These are phyloP conservation scores for Phytophthora tentaculata DNA, from an alignment of 352 stramenopile genomes.

Conservation along the genomic window DNA sequence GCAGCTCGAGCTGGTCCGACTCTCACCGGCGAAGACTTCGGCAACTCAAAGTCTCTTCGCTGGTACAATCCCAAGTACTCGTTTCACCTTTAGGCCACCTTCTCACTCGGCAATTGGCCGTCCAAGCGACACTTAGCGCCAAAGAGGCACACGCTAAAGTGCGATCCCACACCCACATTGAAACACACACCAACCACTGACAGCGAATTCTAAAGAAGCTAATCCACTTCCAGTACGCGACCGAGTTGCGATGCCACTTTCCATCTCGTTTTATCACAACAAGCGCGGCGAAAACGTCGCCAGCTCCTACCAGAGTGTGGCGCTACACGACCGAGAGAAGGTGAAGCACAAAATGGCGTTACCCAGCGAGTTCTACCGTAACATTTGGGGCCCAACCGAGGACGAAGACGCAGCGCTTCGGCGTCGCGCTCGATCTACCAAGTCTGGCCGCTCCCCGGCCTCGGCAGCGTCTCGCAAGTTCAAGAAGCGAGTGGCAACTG, in stretches of 20 bases:
- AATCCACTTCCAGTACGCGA: conserved; percentile 1
- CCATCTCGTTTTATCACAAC: conserved; percentile 55
- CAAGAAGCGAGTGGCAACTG: conserved; percentile 47
- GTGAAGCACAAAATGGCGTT: conserved; percentile 44
- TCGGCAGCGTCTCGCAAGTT: conserved; percentile 29
- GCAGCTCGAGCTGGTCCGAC: conserved; percentile 21
- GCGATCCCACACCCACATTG: conserved; percentile 19
- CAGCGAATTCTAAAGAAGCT: conserved; percentile 11
- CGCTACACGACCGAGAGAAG: conserved; percentile 42
- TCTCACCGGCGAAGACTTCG: conserved; percentile 31
- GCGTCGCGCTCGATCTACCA: conserved; percentile 29
- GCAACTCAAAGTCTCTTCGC: conserved; percentile 26
- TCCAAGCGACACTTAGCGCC: conserved; percentile 23
- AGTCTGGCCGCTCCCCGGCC: conserved; percentile 18
- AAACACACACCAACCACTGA: conserved; percentile 13
- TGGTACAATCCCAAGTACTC: conserved; percentile 36
- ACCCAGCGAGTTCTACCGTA: conserved; percentile 62
- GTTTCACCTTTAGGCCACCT: conserved; percentile 12
- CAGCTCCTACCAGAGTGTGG: conserved; percentile 46
- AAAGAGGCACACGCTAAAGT: conserved; percentile 21
- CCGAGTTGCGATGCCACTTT: conserved; percentile 42
- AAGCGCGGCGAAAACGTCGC: conserved; percentile 26
- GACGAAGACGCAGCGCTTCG: conserved; percentile 36
- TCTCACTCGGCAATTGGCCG: conserved; percentile 38
- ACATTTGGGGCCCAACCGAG: conserved; percentile 55